These are phyloP conservation scores for Phaeoacremonium minimum DNA, from an alignment of 2,329 filamentous ascomycete genomes.

Conservation along the genomic window DNA sequence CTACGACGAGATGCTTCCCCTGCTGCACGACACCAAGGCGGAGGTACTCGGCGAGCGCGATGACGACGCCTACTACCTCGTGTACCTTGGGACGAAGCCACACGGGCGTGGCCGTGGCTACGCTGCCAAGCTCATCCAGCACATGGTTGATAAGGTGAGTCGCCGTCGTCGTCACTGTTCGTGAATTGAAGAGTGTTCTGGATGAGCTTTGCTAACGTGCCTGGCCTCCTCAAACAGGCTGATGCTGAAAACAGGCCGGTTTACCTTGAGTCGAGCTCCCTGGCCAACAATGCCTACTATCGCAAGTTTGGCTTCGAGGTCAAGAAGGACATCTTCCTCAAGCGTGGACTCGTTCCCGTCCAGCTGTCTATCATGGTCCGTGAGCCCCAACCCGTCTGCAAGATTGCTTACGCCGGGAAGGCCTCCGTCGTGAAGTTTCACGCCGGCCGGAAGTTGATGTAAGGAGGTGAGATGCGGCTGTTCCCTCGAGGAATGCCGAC, in stretches of 20 bases:
- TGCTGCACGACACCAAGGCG: conserved; percentile 69
- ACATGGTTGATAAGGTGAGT: conserved; percentile 60
- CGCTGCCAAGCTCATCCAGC: conserved; percentile 64
- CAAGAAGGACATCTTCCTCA: conserved; percentile 58
- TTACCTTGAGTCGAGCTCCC: conserved; percentile 76
- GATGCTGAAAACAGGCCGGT: conserved; percentile 64
- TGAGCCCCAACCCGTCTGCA: conserved; percentile 48
- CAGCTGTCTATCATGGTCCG: conserved; percentile 77
- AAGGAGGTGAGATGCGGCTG: no score
- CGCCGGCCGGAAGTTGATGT: conserved; percentile 17
- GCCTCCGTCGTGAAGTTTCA: conserved; percentile 28
- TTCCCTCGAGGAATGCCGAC: no score
- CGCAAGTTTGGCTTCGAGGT: conserved; percentile 69
- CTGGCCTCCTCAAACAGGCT: conserved; percentile 38
- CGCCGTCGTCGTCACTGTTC: neutral
- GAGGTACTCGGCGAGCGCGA: conserved; percentile 65
- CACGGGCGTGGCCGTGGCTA: conserved; percentile 68
- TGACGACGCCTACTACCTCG: conserved; percentile 71
- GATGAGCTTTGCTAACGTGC: neutral
- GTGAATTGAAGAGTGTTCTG: neutral
- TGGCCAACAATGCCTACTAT: conserved; percentile 67
- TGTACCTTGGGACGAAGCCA: conserved; percentile 76
- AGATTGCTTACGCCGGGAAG: conserved; percentile 18
- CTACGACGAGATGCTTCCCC: conserved; percentile 71
- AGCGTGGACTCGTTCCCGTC: conserved; percentile 54